Evolutionary conservation across 2,329 filamentous ascomycete genomes (phyloP), one percentile per base, ranked within the genome.

Genomic region (Dactylellina leptospora): DNA sequence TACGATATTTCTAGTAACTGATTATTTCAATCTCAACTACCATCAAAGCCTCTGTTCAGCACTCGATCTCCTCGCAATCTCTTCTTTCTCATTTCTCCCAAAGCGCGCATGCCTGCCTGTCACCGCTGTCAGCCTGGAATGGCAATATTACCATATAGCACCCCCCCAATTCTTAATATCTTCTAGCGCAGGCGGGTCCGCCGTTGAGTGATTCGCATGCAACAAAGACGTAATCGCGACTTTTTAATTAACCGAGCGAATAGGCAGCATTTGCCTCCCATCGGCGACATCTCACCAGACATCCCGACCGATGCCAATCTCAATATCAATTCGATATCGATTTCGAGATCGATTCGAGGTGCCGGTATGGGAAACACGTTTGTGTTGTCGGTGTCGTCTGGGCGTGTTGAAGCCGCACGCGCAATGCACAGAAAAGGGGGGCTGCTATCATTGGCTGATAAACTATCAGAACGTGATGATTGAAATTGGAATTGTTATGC

Each of bases 151-250:
- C 30, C 6, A 33, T 6, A n/a, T n/a, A n/a, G n/a, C n/a, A n/a
- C n/a, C n/a, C 16, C 30, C 6, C 30, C 6, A 33, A 33, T 13
- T 27, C 25, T 28, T 33, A 25, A 51, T 51, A 33, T 16, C 20
- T 27, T 27, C 10, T n/a, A n/a, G 28, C 20, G n/a, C 9, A 4
- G 18, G 48, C 48, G 48, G 48, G 48, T 54, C 48, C 20, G 28
- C 48, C 48, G 30, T 6, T 56, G 40, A 36, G 53, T 56, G 53
- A 56, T 56, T 56, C 45, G 20, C 53, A 56, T 56, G 53, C 53
- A 56, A 45, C 36, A 58, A 58, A 58, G 54, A 58, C 54, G 54
- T 58, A 58, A 58, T 58, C 38, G 45, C 54, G 54, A 47, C 33
- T 36, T 40, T 16, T 16, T 25, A 22, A 45, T 58, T 58, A 58